phyloP scores from a whole-genome alignment of 1,284 basidiomycete species.

The Fomitopsis pinicola region DNA sequence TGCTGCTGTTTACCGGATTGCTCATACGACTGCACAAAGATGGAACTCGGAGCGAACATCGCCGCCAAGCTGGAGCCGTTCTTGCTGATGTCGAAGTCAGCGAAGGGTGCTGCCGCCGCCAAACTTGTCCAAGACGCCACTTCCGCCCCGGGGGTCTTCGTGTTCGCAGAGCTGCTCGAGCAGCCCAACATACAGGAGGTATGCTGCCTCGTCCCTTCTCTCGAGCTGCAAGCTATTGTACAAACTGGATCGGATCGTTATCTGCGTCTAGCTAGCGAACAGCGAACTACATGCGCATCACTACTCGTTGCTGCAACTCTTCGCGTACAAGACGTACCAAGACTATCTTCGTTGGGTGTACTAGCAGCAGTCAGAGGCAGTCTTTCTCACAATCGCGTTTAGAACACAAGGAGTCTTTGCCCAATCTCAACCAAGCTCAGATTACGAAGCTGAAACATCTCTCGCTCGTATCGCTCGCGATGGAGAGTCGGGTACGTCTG shows the following conservation, averaged over 20 bases:
- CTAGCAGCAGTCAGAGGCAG: neutral
- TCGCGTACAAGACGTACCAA: constrained; percentile 82
- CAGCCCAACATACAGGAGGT: constrained; percentile 82
- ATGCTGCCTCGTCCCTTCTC: constrained; percentile 10
- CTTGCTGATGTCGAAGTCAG: constrained; percentile 83
- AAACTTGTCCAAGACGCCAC: constrained; percentile 86
- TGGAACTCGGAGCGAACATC: constrained; percentile 54
- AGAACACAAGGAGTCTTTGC: constrained; percentile 66
- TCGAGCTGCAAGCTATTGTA: too few species aligned
- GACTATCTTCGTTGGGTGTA: constrained; percentile 58
- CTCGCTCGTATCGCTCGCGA: constrained; percentile 79
- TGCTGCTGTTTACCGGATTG: neutral
- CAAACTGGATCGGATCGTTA: neutral
- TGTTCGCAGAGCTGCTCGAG: constrained; percentile 86
- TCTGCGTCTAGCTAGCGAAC: constrained; percentile 48
- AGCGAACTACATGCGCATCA: constrained; percentile 60
- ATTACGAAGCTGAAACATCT: constrained; percentile 88
- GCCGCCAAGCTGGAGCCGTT: constrained; percentile 79
- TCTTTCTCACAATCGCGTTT: neutral
- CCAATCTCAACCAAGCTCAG: constrained; percentile 69
- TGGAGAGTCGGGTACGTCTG: constrained; percentile 62
- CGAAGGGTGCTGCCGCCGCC: constrained; percentile 87
- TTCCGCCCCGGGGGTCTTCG: constrained; percentile 83
- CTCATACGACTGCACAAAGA: constrained; percentile 16
- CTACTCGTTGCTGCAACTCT: constrained; percentile 72